phyloP scores from a whole-genome alignment of 2,329 filamentous ascomycete genomes.

The Orbilia oligospora region DNA sequence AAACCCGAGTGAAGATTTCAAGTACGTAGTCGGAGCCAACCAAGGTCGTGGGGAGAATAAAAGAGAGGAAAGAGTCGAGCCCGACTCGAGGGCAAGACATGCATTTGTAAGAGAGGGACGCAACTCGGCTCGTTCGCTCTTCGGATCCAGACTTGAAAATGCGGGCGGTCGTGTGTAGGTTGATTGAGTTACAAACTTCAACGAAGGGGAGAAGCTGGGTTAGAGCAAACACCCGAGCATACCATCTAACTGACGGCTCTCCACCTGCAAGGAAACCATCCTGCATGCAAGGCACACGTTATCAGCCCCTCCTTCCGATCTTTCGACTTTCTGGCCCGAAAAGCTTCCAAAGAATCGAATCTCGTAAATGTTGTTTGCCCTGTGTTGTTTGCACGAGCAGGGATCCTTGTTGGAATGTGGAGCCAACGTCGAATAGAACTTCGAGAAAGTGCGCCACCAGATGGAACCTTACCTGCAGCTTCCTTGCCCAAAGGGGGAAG shows the following conservation, averaged over 20 bases:
- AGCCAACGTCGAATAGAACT: constrained; percentile 38
- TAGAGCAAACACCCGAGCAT: constrained; percentile 50
- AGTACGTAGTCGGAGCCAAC: background rate
- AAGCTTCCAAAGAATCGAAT: background rate
- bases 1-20: background rate
- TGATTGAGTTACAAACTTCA: constrained; percentile 21
- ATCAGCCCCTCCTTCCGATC: constrained; percentile 17
- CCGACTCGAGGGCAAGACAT: constrained; percentile 14
- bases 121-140: constrained; percentile 5
- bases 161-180: background rate
- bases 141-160: constrained; percentile 15
- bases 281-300: constrained; percentile 42
- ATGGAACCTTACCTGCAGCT: constrained; percentile 23
- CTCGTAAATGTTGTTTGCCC: constrained; percentile 26
- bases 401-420: constrained; percentile 40
- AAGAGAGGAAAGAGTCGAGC: background rate
- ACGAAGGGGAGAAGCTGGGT: background rate
- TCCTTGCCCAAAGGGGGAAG: constrained; percentile 20
- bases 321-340: constrained; percentile 9
- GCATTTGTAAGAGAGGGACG: constrained; percentile 21
- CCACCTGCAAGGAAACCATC: constrained; percentile 20
- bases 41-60: background rate
- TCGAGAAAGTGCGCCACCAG: constrained; percentile 38
- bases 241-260: constrained; percentile 32
- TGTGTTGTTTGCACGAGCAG: constrained; percentile 54